These are phyloP conservation scores for Cytauxzoon felis DNA, from an alignment of 169 alveolate species.

Conservation along the genomic window DNA sequence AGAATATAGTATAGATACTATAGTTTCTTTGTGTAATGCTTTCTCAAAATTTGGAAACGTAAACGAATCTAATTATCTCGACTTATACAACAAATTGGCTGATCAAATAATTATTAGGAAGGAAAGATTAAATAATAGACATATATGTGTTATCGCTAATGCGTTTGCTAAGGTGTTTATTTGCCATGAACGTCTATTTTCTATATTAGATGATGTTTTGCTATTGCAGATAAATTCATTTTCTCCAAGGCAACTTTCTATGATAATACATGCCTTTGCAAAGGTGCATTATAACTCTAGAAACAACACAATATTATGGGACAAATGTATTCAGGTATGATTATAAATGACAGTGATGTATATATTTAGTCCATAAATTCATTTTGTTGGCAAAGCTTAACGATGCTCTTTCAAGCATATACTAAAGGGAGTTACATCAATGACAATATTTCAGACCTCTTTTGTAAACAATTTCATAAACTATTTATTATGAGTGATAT, in stretches of 20 bases:
- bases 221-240: neutral
- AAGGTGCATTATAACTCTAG: slow-evolving; percentile 31
- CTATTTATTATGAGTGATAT: slow-evolving; percentile 8
- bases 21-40: slow-evolving; percentile 44
- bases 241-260: slow-evolving; percentile 48
- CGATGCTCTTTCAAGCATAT: slow-evolving; percentile 60
- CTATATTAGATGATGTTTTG: slow-evolving; percentile 20
- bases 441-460: slow-evolving; percentile 1
- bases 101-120: slow-evolving; percentile 12
- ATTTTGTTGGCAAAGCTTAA: slow-evolving; percentile 48
- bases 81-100: slow-evolving; percentile 15
- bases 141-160: slow-evolving; percentile 43
- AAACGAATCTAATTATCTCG: slow-evolving; percentile 27
- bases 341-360: neutral
- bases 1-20: slow-evolving; percentile 25
- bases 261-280: slow-evolving; percentile 57
- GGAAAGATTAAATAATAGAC: slow-evolving; percentile 12
- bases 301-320: slow-evolving; percentile 13
- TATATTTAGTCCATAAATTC: slow-evolving; percentile 9
- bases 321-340: slow-evolving; percentile 27
- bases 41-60: slow-evolving; percentile 57
- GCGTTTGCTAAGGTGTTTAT: slow-evolving; percentile 45
- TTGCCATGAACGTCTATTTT: slow-evolving; percentile 38
- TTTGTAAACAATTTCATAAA: slow-evolving; percentile 16
- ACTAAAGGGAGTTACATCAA: slow-evolving; percentile 30